Percentiles rank a stretch among this genome's conserved stretches.
Evolutionary conservation across 208 protist genomes (phyloP).

Genomic region (Leishmania mexicana): DNA sequence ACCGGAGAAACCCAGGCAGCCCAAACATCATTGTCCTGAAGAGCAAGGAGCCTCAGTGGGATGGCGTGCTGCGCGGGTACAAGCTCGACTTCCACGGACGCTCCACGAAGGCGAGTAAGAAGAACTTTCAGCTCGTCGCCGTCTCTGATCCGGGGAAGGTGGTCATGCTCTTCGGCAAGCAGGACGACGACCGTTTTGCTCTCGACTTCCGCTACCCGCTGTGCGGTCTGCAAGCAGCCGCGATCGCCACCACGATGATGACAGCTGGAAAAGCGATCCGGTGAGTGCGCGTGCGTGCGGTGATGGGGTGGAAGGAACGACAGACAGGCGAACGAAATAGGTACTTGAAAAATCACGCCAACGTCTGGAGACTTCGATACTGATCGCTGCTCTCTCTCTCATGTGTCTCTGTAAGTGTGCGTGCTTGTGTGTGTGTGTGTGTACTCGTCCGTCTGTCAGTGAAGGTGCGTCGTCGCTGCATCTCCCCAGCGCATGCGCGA

Average conservation of each 20-base stretch:
- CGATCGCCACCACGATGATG: conserved; percentile 43
- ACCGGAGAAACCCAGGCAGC: conserved; percentile 27
- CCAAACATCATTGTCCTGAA: conserved; percentile 41
- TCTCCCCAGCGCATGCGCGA: too few relatives aligned
- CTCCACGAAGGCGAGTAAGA: conserved; percentile 43
- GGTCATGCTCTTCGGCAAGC: conserved; percentile 50
- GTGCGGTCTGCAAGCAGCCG: conserved; percentile 42
- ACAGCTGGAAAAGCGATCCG: conserved; percentile 19
- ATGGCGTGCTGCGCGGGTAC: conserved; percentile 43
- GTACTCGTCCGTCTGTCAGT: not conserved
- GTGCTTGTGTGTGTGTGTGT: not conserved
- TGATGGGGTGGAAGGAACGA: not conserved
- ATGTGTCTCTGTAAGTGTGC: too few relatives aligned
- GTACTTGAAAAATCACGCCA: not conserved
- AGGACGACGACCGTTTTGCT: conserved; percentile 37
- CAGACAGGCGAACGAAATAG: not conserved
- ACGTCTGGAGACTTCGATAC: not conserved
- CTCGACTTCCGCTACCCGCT: conserved; percentile 48
- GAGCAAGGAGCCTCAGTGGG: conserved; percentile 45
- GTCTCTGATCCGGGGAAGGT: conserved; percentile 38
- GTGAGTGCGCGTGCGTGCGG: not conserved
- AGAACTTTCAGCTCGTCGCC: conserved; percentile 54
- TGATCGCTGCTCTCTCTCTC: not conserved
- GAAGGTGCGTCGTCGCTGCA: too few relatives aligned
- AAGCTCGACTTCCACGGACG: conserved; percentile 48